phyloP scores from a whole-genome alignment of 768 basidiomycete species.

The Calocybe cyanea region DNA sequence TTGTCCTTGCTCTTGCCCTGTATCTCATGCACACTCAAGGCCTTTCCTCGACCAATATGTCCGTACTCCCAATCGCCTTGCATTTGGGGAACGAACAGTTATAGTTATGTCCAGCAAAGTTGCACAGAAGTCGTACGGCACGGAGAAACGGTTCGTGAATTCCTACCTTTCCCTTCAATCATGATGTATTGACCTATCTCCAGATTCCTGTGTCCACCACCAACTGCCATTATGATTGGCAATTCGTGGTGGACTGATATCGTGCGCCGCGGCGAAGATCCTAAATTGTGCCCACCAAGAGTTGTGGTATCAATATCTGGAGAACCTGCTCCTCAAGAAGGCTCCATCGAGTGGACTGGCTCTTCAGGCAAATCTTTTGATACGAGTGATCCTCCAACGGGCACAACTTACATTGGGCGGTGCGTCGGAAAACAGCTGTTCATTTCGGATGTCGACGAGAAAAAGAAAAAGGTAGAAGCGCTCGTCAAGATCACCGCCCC shows the following conservation, averaged over 20 bases:
- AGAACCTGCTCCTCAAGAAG: conserved; percentile 82
- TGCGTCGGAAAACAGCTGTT: conserved; percentile 93
- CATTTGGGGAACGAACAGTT: conserved; percentile 89
- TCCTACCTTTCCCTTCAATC: background rate
- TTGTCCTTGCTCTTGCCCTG: conserved; percentile 2
- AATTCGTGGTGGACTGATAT: conserved; percentile 93
- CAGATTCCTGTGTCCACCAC: conserved; percentile 90
- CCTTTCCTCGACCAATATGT: conserved; percentile 86
- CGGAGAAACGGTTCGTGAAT: conserved; percentile 75
- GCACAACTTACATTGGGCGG: conserved; percentile 87
- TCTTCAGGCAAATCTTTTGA: conserved; percentile 84
- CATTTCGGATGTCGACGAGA: conserved; percentile 93
- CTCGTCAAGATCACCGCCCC: conserved; percentile 85
- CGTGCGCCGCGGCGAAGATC: conserved; percentile 67
- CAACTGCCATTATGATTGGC: conserved; percentile 91
- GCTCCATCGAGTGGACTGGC: conserved; percentile 83
- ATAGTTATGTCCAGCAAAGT: conserved; percentile 98
- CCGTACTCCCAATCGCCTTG: conserved; percentile 77
- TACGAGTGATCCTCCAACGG: conserved; percentile 69
- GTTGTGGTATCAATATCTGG: conserved; percentile 92
- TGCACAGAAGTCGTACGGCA: conserved; percentile 96
- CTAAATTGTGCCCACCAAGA: conserved; percentile 71
- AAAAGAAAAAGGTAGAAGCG: conserved; percentile 94
- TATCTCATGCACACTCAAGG: conserved; percentile 28
- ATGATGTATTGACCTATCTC: conserved; percentile 7